Evolutionary conservation across 73 alveolate species (phyloP).

Genomic region (Paramecium octaurelia): DNA sequence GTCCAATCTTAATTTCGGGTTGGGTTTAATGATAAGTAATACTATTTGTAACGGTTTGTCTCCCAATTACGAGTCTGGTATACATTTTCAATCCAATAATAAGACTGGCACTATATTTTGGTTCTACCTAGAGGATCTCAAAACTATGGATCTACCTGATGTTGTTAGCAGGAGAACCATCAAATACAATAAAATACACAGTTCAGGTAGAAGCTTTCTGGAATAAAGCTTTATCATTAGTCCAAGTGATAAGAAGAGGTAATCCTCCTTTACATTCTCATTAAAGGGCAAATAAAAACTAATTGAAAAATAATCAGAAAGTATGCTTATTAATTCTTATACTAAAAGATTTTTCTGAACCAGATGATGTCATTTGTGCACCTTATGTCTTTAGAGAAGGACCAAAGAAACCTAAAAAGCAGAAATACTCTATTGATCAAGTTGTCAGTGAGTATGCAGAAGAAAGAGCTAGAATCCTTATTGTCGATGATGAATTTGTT

Average conservation of each 20-base stretch:
- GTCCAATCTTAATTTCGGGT: not conserved
- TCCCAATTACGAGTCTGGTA: not conserved
- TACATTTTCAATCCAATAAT: not conserved
- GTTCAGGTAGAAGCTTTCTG: not conserved
- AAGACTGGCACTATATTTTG: not conserved
- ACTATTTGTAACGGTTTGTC: not conserved
- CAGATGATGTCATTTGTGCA: not conserved
- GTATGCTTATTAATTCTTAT: not conserved
- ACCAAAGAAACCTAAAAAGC: not conserved
- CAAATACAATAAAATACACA: not conserved
- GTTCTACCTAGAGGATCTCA: not conserved
- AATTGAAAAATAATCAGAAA: not conserved
- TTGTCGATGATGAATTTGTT: conserved; percentile 39
- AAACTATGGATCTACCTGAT: not conserved
- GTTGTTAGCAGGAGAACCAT: not conserved
- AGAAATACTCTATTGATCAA: not conserved
- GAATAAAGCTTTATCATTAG: not conserved
- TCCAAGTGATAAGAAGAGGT: not conserved
- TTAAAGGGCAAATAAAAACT: not conserved
- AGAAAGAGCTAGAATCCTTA: not conserved
- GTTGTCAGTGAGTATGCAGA: not conserved
- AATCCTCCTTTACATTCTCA: not conserved
- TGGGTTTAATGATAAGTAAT: conserved; percentile 24
- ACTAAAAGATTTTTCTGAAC: not conserved
- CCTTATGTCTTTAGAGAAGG: not conserved